phyloP scores from a whole-genome alignment of 2,329 filamentous ascomycete genomes.

The Neopestalotiopsis rosae region DNA sequence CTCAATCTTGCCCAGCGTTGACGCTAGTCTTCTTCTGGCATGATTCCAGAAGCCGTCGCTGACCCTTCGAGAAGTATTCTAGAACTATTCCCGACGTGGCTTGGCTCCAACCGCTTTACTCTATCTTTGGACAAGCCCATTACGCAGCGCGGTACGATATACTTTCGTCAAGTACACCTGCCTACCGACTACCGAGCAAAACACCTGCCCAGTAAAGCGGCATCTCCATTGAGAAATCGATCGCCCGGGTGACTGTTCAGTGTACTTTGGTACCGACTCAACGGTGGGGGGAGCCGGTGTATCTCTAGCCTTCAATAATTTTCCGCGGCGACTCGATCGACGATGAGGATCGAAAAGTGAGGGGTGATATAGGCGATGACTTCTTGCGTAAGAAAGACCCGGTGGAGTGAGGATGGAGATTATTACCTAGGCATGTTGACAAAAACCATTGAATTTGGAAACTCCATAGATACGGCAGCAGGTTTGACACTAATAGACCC shows the following conservation, averaged over 20 bases:
- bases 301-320: not conserved
- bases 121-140: not conserved
- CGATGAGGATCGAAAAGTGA: not conserved
- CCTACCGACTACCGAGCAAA: not conserved
- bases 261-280: not conserved
- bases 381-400: not conserved
- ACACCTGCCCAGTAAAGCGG: constrained; percentile 7
- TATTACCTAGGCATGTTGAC: not conserved
- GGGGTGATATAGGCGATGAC: not conserved
- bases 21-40: not conserved
- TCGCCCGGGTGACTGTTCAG: not conserved
- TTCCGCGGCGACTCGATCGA: not conserved
- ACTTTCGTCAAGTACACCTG: not conserved
- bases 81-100: not conserved
- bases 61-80: constrained; percentile 6
- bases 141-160: not conserved
- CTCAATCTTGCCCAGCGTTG: not conserved
- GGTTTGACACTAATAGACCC: not conserved
- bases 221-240: constrained; percentile 9
- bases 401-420: not conserved
- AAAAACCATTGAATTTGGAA: not conserved
- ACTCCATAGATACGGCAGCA: not conserved
- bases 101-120: not conserved
- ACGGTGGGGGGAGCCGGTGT: not conserved
- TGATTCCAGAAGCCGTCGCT: constrained; percentile 7